Percentiles rank a stretch among this genome's conserved stretches.
phyloP scores from a whole-genome alignment of 2,329 filamentous ascomycete genomes.

The Niveomyces coronatus region DNA sequence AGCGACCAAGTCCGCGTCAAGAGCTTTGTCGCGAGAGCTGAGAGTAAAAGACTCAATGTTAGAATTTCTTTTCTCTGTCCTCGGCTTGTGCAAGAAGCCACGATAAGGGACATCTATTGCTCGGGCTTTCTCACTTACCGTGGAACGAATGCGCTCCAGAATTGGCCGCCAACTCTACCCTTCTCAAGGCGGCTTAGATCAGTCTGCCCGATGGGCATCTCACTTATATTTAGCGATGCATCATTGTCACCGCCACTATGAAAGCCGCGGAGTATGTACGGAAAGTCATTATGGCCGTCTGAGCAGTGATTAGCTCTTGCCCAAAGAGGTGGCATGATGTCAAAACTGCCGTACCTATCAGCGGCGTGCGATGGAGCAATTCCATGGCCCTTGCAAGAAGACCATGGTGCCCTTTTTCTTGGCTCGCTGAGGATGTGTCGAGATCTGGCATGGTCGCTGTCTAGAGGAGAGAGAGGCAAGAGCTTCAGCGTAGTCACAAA shows the following conservation, averaged over 20 bases:
- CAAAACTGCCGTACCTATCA: background rate
- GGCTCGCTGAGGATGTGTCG: background rate
- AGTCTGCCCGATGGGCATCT: conserved; percentile 46
- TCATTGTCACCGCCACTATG: conserved; percentile 67
- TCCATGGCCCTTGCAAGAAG: background rate
- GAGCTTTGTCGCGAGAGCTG: conserved; percentile 14
- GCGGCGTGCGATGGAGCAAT: background rate
- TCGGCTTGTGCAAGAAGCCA: conserved; percentile 20
- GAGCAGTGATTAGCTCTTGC: background rate
- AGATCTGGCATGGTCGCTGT: background rate
- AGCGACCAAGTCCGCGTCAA: background rate
- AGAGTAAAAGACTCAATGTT: background rate
- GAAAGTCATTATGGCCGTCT: conserved; percentile 80
- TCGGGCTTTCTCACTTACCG: conserved; percentile 41
- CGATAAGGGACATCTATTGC: conserved; percentile 16
- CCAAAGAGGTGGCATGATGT: background rate
- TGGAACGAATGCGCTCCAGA: conserved; percentile 72
- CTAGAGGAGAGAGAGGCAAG: background rate
- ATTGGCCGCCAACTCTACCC: conserved; percentile 64
- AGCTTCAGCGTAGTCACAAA: background rate
- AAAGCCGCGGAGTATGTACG: conserved; percentile 53
- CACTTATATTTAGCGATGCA: conserved; percentile 47
- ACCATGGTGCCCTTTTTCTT: background rate
- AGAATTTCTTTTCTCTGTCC: background rate
- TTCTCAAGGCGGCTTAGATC: conserved; percentile 61